Conservation (phyloP, 352 stramenopile species). For the Pythium sukuiense region DNA sequence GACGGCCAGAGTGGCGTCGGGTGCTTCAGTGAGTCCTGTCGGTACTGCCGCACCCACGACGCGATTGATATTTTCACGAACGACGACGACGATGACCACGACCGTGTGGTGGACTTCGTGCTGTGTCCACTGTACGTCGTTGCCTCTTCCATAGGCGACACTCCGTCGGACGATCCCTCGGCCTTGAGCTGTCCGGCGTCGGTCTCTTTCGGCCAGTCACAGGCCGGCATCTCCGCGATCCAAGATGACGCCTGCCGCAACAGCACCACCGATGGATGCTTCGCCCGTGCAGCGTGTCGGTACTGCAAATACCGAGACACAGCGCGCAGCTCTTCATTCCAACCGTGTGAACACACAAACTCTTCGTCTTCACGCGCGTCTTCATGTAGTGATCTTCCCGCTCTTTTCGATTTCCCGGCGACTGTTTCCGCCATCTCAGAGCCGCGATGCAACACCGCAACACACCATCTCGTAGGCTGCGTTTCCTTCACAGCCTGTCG, state of each 20-base stretch:
- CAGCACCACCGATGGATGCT: slow-evolving; percentile 14
- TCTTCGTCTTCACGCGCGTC: not conserved
- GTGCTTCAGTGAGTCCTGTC: slow-evolving; percentile 19
- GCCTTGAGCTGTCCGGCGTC: not conserved
- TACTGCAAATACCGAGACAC: slow-evolving; percentile 26
- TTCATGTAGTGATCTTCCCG: slow-evolving; percentile 8
- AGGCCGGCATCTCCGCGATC: slow-evolving; percentile 23
- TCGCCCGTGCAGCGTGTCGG: slow-evolving; percentile 22
- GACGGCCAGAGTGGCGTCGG: not conserved
- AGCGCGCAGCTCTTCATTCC: not conserved
- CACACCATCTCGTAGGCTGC: slow-evolving; percentile 10
- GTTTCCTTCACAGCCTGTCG: slow-evolving; percentile 22
- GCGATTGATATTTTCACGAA: slow-evolving; percentile 8
- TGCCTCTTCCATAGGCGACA: slow-evolving; percentile 12
- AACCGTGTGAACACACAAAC: slow-evolving; percentile 6
- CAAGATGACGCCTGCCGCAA: slow-evolving; percentile 4
- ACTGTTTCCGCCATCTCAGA: slow-evolving; percentile 10
- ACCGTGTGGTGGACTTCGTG: slow-evolving; percentile 3
- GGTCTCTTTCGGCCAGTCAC: slow-evolving; percentile 18
- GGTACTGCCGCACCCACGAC: slow-evolving; percentile 19
- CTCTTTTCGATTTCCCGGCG: not conserved
- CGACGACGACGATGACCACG: not conserved
- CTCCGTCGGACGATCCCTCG: not conserved
- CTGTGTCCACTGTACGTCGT: slow-evolving; percentile 17
- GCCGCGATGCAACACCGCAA: slow-evolving; percentile 10